Evolutionary conservation across 305 asterid species (phyloP).

Genomic region (Lippia alba): DNA sequence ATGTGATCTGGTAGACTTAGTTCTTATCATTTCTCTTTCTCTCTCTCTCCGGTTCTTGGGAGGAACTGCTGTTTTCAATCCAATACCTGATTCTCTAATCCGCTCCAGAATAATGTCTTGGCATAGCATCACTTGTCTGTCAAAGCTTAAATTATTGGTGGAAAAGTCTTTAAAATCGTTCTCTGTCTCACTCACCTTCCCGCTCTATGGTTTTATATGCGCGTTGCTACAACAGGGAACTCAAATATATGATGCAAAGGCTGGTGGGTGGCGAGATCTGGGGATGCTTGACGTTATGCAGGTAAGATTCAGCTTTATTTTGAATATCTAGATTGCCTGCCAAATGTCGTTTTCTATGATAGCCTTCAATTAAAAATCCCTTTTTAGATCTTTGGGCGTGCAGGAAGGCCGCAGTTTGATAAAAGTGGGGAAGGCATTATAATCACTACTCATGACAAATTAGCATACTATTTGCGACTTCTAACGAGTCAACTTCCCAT

Average conservation of each 20-base stretch:
- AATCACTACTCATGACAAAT: constrained; percentile 84
- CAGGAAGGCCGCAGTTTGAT: constrained; percentile 99
- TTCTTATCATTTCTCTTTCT: constrained; percentile 23
- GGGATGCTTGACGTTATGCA: constrained; percentile 99
- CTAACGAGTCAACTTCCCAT: constrained; percentile 97
- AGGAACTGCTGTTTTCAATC: neutral
- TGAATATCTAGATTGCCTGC: constrained; percentile 19
- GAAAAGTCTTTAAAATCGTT: too few species aligned
- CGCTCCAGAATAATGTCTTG: too few species aligned
- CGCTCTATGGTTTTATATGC: constrained; percentile 37
- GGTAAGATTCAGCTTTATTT: constrained; percentile 50
- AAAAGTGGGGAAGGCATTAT: constrained; percentile 99
- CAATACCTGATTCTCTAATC: too few species aligned
- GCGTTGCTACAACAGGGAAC: constrained; percentile 72
- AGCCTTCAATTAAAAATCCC: constrained; percentile 37
- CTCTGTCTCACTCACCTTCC: too few species aligned
- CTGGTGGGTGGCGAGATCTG: constrained; percentile 99
- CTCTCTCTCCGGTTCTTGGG: constrained; percentile 9
- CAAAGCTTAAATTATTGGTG: too few species aligned
- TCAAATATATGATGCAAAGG: constrained; percentile 96
- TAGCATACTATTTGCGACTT: constrained; percentile 90
- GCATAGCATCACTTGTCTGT: too few species aligned
- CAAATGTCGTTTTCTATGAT: constrained; percentile 19
- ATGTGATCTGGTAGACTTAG: constrained; percentile 14
- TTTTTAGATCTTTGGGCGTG: constrained; percentile 95